Evolutionary conservation across 2,329 filamentous ascomycete genomes (phyloP).

Genomic region (Monilinia vaccinii-corymbosi): DNA sequence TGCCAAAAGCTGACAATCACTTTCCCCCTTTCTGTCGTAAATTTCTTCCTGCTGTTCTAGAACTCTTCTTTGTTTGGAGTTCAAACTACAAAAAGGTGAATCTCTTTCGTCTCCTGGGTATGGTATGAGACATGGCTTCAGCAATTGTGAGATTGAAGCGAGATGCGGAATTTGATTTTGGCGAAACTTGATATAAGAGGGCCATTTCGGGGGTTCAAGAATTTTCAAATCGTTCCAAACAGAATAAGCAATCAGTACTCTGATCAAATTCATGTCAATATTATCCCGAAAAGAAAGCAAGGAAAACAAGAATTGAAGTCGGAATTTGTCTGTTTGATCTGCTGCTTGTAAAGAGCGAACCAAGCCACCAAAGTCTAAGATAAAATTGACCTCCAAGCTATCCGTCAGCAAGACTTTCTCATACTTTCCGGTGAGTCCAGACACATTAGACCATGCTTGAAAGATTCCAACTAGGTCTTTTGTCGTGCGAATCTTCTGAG

Average conservation of each 20-base stretch:
- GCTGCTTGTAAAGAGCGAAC: constrained; percentile 30
- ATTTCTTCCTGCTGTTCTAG: constrained; percentile 22
- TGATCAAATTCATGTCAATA: constrained; percentile 34
- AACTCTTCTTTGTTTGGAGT: constrained; percentile 11
- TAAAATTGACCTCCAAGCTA: constrained; percentile 31
- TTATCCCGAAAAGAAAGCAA: constrained; percentile 35
- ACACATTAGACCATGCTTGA: constrained; percentile 30
- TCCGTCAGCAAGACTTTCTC: constrained; percentile 33
- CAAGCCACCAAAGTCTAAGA: constrained; percentile 36
- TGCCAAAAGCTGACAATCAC: constrained; percentile 33
- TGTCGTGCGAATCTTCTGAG: constrained; percentile 20
- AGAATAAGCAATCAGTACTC: constrained; percentile 37
- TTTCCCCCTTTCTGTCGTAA: constrained; percentile 28
- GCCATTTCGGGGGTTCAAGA: constrained; percentile 31
- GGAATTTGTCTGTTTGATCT: constrained; percentile 25
- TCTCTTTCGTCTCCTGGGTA: constrained; percentile 21
- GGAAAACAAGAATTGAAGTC: constrained; percentile 39
- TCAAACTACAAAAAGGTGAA: constrained; percentile 11
- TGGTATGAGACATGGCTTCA: constrained; percentile 28
- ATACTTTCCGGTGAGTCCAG: constrained; percentile 30
- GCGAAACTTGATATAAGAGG: constrained; percentile 32
- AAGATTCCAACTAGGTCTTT: constrained; percentile 26
- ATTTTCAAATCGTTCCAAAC: constrained; percentile 33
- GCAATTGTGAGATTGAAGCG: constrained; percentile 28
- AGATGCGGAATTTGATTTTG: constrained; percentile 28